Evolutionary conservation across 139 green algal genomes (phyloP).

Genomic region (Coccomyxa sp.): DNA sequence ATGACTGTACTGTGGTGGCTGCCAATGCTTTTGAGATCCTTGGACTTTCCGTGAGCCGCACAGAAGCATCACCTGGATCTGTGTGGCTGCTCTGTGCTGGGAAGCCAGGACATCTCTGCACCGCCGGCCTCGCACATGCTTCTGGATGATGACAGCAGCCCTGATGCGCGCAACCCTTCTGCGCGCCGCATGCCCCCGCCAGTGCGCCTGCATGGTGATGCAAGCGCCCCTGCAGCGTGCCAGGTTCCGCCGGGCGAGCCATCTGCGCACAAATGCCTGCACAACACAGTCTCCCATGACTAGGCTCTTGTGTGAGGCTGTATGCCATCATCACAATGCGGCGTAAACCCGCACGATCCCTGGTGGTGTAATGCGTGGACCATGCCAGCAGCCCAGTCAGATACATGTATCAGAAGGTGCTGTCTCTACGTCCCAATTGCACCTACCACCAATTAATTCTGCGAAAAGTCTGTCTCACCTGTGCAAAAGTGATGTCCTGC

Average conservation of each 20-base stretch:
- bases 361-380: too few relatives aligned
- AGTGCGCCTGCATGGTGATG: slow-evolving; percentile 2
- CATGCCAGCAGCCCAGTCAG: too few relatives aligned
- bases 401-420: too few relatives aligned
- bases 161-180: neutral
- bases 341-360: too few relatives aligned
- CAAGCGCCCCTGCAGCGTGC: neutral
- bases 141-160: slow-evolving; percentile 8
- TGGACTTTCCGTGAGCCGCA: slow-evolving; percentile 3
- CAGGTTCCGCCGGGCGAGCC: neutral
- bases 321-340: neutral
- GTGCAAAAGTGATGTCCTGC: too few relatives aligned
- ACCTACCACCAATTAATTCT: too few relatives aligned
- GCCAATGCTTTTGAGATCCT: too few relatives aligned
- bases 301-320: too few relatives aligned
- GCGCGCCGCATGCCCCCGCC: neutral
- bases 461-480: too few relatives aligned
- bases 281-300: neutral
- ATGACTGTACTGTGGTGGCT: too few relatives aligned
- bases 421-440: too few relatives aligned
- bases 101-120: neutral
- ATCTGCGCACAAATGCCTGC: neutral
- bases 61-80: neutral
- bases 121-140: neutral
- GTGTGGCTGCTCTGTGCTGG: slow-evolving; percentile 14